Conservation (phyloP, 2,329 filamentous ascomycete genomes). For the Aspergillus sergii region DNA sequence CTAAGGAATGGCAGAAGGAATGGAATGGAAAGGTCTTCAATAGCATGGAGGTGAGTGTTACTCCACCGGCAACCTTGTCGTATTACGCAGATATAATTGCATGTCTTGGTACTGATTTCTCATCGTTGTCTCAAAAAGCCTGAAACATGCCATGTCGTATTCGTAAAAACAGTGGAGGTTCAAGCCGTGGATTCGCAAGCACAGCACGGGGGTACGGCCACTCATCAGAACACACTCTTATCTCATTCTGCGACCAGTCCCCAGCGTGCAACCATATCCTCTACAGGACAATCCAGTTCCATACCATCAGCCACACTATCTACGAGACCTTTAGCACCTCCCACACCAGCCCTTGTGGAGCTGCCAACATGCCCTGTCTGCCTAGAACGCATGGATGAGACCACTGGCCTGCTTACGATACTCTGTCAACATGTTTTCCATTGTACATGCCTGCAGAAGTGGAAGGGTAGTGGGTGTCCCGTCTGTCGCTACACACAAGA, state of each 20-base stretch:
- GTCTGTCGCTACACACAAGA: slow-evolving; percentile 88
- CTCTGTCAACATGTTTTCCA: slow-evolving; percentile 98
- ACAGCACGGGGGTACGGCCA: slow-evolving; percentile 25
- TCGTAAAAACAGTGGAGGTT: slow-evolving; percentile 89
- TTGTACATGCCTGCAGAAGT: slow-evolving; percentile 92
- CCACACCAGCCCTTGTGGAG: slow-evolving; percentile 83
- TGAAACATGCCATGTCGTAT: slow-evolving; percentile 92
- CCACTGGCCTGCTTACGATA: slow-evolving; percentile 90
- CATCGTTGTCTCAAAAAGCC: slow-evolving; percentile 56
- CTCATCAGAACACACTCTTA: slow-evolving; percentile 64
- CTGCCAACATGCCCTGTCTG: slow-evolving; percentile 95
- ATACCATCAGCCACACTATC: slow-evolving; percentile 51
- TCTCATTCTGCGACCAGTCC: slow-evolving; percentile 30
- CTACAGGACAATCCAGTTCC: slow-evolving; percentile 35
- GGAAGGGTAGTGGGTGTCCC: slow-evolving; percentile 90
- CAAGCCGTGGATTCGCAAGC: slow-evolving; percentile 59
- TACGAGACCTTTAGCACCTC: slow-evolving; percentile 67
- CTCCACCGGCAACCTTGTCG: slow-evolving; percentile 6
- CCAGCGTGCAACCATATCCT: slow-evolving; percentile 28
- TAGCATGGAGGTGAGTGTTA: slow-evolving; percentile 71
- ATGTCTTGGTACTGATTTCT: slow-evolving; percentile 16
- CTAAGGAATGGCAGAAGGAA: slow-evolving; percentile 76
- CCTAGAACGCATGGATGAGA: slow-evolving; percentile 97
- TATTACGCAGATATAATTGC: background rate
- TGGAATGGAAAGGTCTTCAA: slow-evolving; percentile 96